A percentile compares a stretch with the other conserved stretches of the same genome.
Conservation (phyloP, 768 basidiomycete species). For the Mycena pura region DNA sequence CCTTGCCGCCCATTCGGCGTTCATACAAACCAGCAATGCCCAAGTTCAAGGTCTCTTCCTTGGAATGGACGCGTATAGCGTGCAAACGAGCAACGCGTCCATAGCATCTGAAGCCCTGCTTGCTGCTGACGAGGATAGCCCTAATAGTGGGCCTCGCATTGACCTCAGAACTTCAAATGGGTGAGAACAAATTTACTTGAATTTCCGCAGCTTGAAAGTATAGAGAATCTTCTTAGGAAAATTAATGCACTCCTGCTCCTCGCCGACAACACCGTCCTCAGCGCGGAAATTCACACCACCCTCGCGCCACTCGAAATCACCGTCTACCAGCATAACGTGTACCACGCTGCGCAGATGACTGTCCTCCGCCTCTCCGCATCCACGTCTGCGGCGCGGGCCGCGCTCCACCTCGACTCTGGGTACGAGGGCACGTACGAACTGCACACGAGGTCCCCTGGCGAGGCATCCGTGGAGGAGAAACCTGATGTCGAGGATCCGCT, state of each 20-base stretch:
- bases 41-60: neutral
- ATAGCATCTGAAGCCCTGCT: neutral
- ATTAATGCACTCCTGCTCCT: constrained; percentile 1
- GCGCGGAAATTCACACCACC: constrained; percentile 1
- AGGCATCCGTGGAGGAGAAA: neutral
- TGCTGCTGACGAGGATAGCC: neutral
- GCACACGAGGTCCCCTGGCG: constrained; percentile 2
- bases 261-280: constrained; percentile 1
- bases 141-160: neutral
- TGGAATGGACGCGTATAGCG: neutral
- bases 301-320: neutral
- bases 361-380: neutral
- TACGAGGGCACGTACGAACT: neutral
- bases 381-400: neutral
- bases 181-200: neutral
- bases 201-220: constrained; percentile 1
- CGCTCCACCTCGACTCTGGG: constrained; percentile 2
- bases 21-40: constrained; percentile 3
- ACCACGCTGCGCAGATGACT: neutral
- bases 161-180: neutral
- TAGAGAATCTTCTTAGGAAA: neutral
- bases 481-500: neutral
- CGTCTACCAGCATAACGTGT: neutral
- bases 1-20: neutral
- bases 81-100: neutral